phyloP scores from a whole-genome alignment of 805 yeast genomes.

The Schizosaccharomyces cryophilus region DNA sequence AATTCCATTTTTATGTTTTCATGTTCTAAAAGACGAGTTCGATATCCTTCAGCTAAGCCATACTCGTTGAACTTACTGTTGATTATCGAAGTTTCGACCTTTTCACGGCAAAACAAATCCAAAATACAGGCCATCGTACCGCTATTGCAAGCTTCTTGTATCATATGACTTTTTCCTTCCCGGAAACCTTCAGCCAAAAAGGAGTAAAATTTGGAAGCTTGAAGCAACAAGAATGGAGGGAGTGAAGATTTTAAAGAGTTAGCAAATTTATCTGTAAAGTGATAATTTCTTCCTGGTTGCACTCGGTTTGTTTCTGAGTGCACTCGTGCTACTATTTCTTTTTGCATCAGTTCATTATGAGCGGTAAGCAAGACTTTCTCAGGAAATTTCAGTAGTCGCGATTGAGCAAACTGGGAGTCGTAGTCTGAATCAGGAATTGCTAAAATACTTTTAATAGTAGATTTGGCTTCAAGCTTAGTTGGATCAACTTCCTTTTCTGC shows the following conservation, averaged over 20 bases:
- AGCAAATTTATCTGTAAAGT: neutral
- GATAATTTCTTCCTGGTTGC: constrained; percentile 1
- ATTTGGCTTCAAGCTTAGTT: neutral
- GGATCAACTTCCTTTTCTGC: neutral
- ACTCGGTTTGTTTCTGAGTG: neutral
- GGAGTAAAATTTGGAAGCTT: neutral
- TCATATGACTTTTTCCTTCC: neutral
- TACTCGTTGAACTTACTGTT: neutral
- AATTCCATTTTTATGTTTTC: neutral
- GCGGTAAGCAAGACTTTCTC: neutral
- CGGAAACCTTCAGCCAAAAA: neutral
- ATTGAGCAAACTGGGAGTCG: neutral
- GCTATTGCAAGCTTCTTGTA: neutral
- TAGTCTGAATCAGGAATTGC: neutral
- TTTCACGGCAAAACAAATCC: neutral
- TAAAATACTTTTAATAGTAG: neutral
- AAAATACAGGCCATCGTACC: neutral
- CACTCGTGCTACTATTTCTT: neutral
- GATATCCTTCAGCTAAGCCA: neutral
- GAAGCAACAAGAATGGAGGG: neutral
- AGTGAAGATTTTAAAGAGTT: neutral
- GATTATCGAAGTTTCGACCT: neutral
- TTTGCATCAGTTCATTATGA: neutral
- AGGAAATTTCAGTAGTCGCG: neutral
- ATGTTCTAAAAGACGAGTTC: neutral